Conservation (phyloP, 768 basidiomycete genomes). For the Sporobolomyces phaffii region DNA sequence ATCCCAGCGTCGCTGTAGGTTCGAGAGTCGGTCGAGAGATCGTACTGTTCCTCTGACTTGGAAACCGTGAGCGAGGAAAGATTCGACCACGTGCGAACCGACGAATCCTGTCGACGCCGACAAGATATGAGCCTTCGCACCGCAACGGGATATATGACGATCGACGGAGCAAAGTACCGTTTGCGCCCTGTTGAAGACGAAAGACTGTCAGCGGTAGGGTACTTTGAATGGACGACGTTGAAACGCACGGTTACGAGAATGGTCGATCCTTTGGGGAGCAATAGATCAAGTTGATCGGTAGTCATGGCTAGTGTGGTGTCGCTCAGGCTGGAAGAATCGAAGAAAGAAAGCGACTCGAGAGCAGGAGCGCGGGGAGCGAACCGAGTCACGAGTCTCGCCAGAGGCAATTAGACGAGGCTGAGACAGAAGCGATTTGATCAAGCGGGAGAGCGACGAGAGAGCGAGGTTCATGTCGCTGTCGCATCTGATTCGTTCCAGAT, state of each 20-base stretch:
- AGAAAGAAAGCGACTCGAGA: background rate
- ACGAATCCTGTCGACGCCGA: background rate
- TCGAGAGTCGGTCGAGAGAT: background rate
- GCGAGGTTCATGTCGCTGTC: too few species aligned
- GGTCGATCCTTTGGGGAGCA: background rate
- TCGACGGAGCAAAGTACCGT: background rate
- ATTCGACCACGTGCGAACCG: constrained; percentile 5
- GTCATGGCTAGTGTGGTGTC: background rate
- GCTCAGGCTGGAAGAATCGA: background rate
- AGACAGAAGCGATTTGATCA: too few species aligned
- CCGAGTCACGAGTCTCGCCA: too few species aligned
- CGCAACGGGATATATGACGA: too few species aligned
- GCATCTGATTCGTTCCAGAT: too few species aligned
- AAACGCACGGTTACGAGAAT: background rate
- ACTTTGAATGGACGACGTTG: background rate
- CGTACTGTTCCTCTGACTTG: background rate
- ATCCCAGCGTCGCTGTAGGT: background rate
- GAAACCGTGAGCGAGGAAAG: background rate
- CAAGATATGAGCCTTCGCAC: too few species aligned
- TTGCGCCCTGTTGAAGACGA: background rate
- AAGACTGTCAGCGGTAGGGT: background rate
- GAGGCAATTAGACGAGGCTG: too few species aligned
- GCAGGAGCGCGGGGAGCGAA: too few species aligned
- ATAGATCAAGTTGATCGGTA: background rate
- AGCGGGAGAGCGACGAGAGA: too few species aligned